phyloP scores from a whole-genome alignment of 345 rosid genomes.

The Crucihimalaya himalaica region DNA sequence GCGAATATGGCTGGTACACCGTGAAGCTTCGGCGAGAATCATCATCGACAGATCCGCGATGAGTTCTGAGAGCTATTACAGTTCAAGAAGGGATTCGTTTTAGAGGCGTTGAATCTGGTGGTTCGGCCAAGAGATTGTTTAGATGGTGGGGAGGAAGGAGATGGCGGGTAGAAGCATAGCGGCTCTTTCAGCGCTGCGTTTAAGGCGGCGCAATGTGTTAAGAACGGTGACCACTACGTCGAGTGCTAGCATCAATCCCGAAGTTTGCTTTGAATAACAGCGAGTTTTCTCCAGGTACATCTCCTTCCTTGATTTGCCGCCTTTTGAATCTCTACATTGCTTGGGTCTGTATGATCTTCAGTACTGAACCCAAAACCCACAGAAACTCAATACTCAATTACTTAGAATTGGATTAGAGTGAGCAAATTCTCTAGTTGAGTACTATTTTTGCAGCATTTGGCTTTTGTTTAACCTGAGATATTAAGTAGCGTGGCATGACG shows the following conservation, averaged over 20 bases:
- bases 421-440: neutral
- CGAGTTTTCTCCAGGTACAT: slow-evolving; percentile 98
- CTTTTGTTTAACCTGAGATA: slow-evolving; percentile 69
- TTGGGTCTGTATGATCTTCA: slow-evolving; percentile 83
- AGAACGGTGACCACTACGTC: slow-evolving; percentile 92
- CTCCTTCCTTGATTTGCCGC: slow-evolving; percentile 93
- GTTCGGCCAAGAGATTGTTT: slow-evolving; percentile 58
- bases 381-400: neutral
- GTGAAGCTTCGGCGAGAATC: slow-evolving; percentile 46
- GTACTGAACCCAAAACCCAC: slow-evolving; percentile 49
- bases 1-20: slow-evolving; percentile 39
- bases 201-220: slow-evolving; percentile 91
- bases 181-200: slow-evolving; percentile 85
- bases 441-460: neutral
- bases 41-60: slow-evolving; percentile 88
- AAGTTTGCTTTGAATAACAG: slow-evolving; percentile 98
- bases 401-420: slow-evolving; percentile 9
- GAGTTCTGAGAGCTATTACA: slow-evolving; percentile 90
- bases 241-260: slow-evolving; percentile 86
- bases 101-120: slow-evolving; percentile 69
- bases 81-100: slow-evolving; percentile 95
- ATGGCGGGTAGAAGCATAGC: slow-evolving; percentile 53
- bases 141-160: slow-evolving; percentile 54
- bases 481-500: slow-evolving; percentile 95
- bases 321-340: slow-evolving; percentile 70